Evolutionary conservation across 257 asterid genomes (phyloP), one percentile per base, ranked within the genome.

Genomic region (Striga asiatica): DNA sequence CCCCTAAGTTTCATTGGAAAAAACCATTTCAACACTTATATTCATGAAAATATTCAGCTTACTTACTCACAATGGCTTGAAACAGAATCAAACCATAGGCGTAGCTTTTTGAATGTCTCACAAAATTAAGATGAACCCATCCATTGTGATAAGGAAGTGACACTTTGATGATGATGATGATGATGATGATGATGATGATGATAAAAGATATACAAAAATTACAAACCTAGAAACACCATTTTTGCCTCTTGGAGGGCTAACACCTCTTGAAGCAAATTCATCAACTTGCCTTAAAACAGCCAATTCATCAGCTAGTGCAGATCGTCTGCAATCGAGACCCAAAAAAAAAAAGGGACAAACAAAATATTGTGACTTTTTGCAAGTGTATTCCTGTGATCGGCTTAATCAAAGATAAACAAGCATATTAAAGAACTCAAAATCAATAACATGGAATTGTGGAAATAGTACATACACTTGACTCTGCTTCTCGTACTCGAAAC

Each of bases 401-500:
- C 48, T 41, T 41, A 13, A 19, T 4, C 47, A 41, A 2, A 39
- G n/a, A 5, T n/a, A 35, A 39, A 9, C 47, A 57, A 34, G 7
- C 16, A 51, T 32, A 52, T 38, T 28, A 50, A 14, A 24, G 24
- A 52, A 27, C 35, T 38, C 2, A 5, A 41, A 1, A 29, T 9
- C 39, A 20, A 64, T 3, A 58, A 28, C n/a, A 49, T 3, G 49
- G 52, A 61, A 20, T 13, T 22, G 58, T 41, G 12, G 8, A 23
- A 65, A 43, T 41, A 54, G 47, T 54, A 78, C 99, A 38, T 88
- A 92, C 99, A 92, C 99, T 85, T 88, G 93, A 63, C 94, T 82
- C 72, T 92, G 99, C 85, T 83, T 92, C 95, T 92, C 99, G 46
- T 88, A 92, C 69, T 92, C 99, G 13, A 71, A 83, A 37, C 99